These are phyloP conservation scores for Silene latifolia DNA, from an alignment of 148 eudicot species.

Conservation along the genomic window DNA sequence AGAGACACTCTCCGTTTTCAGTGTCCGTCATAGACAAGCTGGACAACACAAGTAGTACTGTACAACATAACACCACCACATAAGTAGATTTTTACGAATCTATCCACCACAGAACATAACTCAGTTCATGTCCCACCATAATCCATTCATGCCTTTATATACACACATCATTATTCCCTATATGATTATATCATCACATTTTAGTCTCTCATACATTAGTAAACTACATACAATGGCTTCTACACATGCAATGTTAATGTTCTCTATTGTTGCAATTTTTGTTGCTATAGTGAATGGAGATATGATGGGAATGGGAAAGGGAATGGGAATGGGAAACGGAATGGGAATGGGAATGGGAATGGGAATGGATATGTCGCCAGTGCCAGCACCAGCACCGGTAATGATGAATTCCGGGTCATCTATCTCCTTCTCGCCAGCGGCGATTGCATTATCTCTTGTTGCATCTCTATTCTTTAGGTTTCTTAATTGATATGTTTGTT, in stretches of 20 bases:
- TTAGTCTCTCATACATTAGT: not conserved
- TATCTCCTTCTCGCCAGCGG: not conserved
- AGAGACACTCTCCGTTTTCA: too few species aligned
- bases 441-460: conserved; percentile 1
- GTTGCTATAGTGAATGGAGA: not conserved
- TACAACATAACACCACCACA: too few species aligned
- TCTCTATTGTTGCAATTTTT: conserved; percentile 6
- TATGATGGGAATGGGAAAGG: conserved; percentile 14
- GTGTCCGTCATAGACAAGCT: too few species aligned
- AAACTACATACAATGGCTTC: not conserved
- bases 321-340: conserved; percentile 7
- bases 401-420: not conserved
- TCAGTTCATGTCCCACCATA: not conserved
- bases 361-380: conserved; percentile 13
- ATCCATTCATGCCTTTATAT: not conserved
- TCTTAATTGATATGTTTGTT: not conserved
- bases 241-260: not conserved
- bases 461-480: conserved; percentile 10
- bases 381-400: conserved; percentile 13
- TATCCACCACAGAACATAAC: not conserved
- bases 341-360: conserved; percentile 7
- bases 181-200: not conserved
- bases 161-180: not conserved
- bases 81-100: too few species aligned
- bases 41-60: too few species aligned